phyloP scores from a whole-genome alignment of 208 protist species.

The Giardia duodenalis region DNA sequence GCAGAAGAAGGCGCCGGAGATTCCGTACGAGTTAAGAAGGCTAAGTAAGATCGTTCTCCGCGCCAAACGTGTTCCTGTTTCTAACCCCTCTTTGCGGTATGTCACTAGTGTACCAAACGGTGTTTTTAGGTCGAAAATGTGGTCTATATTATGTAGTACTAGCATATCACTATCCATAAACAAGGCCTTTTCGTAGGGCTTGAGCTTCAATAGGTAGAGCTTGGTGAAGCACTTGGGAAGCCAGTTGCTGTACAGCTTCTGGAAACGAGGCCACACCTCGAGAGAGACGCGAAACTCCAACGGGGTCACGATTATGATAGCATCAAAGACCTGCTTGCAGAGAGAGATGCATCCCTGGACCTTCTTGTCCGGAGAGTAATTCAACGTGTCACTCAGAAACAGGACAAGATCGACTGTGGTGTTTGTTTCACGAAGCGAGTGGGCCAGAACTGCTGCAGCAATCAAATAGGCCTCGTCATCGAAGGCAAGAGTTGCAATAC shows the following conservation, averaged over 20 bases:
- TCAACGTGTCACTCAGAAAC: not conserved
- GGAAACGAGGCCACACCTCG: not conserved
- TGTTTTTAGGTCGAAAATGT: conserved; percentile 10
- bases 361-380: not conserved
- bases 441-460: not conserved
- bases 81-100: not conserved
- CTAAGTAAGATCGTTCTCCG: not conserved
- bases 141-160: not conserved
- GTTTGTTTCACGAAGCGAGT: not conserved
- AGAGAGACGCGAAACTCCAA: not conserved
- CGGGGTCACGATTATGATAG: not conserved
- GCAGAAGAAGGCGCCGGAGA: conserved; percentile 21
- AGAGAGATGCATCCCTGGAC: not conserved
- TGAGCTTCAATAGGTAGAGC: not conserved
- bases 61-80: not conserved
- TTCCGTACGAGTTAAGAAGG: not conserved
- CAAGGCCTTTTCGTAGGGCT: not conserved
- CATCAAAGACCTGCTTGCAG: not conserved
- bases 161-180: conserved; percentile 15
- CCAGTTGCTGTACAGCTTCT: not conserved
- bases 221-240: not conserved
- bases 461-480: not conserved
- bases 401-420: not conserved
- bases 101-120: conserved; percentile 13
- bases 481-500: not conserved